Conservation (phyloP, 2,329 filamentous ascomycete genomes). For the Hypoxylon sp. region DNA sequence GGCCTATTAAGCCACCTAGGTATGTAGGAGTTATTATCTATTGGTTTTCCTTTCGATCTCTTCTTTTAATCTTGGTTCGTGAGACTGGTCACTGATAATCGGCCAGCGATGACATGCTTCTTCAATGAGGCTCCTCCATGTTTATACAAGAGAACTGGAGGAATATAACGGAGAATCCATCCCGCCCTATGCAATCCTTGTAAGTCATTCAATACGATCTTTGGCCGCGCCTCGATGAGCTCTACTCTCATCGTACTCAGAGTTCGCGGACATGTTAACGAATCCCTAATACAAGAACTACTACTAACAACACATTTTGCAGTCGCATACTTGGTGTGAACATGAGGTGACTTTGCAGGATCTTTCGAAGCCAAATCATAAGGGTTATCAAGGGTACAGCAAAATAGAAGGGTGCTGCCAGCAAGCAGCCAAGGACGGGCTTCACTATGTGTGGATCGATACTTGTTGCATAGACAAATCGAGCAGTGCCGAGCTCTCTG, state of each 20-base stretch:
- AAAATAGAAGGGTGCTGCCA: conserved; percentile 36
- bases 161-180: conserved; percentile 23
- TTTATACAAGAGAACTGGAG: conserved; percentile 30
- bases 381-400: conserved; percentile 11
- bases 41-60: background rate
- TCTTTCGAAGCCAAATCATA: conserved; percentile 15
- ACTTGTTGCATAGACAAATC: conserved; percentile 45
- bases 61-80: background rate
- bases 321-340: conserved; percentile 40
- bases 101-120: background rate
- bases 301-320: conserved; percentile 9
- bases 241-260: background rate
- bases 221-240: background rate
- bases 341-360: conserved; percentile 39
- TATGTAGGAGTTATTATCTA: background rate
- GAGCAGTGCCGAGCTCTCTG: conserved; percentile 41
- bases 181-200: conserved; percentile 35
- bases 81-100: background rate
- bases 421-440: conserved; percentile 15
- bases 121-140: conserved; percentile 34
- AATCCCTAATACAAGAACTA: too few species aligned
- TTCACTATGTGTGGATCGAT: conserved; percentile 39
- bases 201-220: conserved; percentile 4
- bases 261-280: background rate
- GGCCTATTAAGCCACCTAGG: too few species aligned